Percentiles rank a stretch among this genome's conserved stretches.
phyloP scores from a whole-genome alignment of 257 asterid genomes.

The Solanum peruvianum region DNA sequence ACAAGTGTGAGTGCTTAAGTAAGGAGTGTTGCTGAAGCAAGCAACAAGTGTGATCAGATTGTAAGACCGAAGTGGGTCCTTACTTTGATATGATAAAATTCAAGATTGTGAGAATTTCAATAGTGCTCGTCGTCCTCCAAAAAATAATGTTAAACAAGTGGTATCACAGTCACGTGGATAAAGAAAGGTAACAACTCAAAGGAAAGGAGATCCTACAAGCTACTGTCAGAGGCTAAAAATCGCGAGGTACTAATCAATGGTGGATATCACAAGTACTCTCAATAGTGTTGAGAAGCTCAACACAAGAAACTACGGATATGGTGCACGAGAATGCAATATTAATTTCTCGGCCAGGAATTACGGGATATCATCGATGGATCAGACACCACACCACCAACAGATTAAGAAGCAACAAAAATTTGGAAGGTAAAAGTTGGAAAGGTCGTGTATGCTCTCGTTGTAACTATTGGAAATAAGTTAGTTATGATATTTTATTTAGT shows the following conservation, averaged over 20 bases:
- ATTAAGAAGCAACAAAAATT: neutral
- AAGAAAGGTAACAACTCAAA: too few relatives aligned
- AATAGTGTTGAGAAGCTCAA: neutral
- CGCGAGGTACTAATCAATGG: neutral
- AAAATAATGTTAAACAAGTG: neutral
- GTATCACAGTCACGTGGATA: too few relatives aligned
- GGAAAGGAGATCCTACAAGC: too few relatives aligned
- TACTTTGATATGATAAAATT: too few relatives aligned
- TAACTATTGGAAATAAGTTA: too few relatives aligned
- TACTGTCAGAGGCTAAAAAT: neutral
- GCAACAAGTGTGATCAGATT: too few relatives aligned
- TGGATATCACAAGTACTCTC: neutral
- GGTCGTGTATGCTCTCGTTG: neutral
- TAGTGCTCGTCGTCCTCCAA: too few relatives aligned
- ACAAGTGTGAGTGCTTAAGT: too few relatives aligned
- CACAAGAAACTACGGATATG: neutral
- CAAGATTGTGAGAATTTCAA: too few relatives aligned
- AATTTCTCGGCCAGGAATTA: neutral
- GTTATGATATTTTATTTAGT: too few relatives aligned
- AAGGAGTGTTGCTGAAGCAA: too few relatives aligned
- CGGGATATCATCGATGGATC: neutral
- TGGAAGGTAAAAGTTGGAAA: neutral
- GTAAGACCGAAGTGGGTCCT: too few relatives aligned
- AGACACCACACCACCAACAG: neutral
- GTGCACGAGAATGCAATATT: neutral